Base-by-base conservation (phyloP, 352 stramenopile species). In the Peronospora belbahrii region DNA sequence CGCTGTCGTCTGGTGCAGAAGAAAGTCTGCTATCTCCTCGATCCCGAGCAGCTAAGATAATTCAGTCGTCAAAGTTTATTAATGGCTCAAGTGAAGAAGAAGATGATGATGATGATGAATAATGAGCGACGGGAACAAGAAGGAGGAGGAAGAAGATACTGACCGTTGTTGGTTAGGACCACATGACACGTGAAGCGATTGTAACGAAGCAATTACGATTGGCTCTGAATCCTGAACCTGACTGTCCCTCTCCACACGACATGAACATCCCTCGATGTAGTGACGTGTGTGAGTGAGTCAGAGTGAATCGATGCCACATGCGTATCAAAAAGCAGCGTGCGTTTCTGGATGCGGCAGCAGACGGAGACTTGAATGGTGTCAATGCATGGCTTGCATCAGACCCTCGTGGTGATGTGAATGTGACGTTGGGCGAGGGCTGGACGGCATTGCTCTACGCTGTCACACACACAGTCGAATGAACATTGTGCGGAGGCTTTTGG, bases 371-470 rank as follows among this genome's bases (percentile, higher is more conserved):
- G 5, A 39, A 31, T 5, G 33, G 4, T 9, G 59, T 85, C 14
- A 58, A 76, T n/a, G 31, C 33, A 43, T 88, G 72, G 53, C 37
- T 86, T 7, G 23, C 13, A 0, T 32, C 36, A 10, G 28, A 31
- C 51, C 59, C 38, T 6, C 19, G 31, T 52, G 63, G 55, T 1
- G 56, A 86, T 20, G 68, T 83, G 25, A 89, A 90, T 42, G 64
- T 52, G 8, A 67, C 51, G 28, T 53, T 69, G 14, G 78, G 76
- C 2, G 74, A 90, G 34, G 57, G 65, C 7, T 90, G 78, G 78
- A 85, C 67, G 18, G 78, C 78, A 38, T 59, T 93, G 49, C 65
- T 83, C 38, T 80, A 78, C 34, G 78, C 81, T 1, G 70, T 83
- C 6, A 61, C 67, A n/a, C 67, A n/a, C 43, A 67, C 15, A 66